Evolutionary conservation across 2,329 filamentous ascomycete species (phyloP).

Genomic region (Thielaviopsis punctulata): DNA sequence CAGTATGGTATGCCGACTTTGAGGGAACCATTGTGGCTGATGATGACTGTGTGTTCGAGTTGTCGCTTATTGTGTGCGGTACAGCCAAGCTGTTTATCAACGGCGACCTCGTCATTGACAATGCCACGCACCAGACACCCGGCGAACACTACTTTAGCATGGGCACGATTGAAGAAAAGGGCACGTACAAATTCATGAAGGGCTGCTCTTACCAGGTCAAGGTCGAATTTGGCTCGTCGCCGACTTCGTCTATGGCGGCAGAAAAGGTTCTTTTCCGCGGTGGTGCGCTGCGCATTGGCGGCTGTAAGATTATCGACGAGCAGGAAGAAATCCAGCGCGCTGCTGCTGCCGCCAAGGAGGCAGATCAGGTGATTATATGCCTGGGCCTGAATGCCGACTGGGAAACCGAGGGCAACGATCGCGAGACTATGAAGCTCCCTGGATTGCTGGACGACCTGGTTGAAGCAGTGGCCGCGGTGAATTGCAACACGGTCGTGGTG

Average conservation of each 20-base stretch:
- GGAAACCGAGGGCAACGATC: conserved; percentile 66
- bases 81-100: conserved; percentile 49
- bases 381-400: conserved; percentile 66
- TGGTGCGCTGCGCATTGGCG: conserved; percentile 46
- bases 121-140: conserved; percentile 42
- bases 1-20: conserved; percentile 42
- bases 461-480: conserved; percentile 43
- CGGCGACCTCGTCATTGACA: conserved; percentile 45
- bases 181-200: conserved; percentile 37
- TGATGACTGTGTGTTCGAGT: conserved; percentile 43
- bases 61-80: conserved; percentile 48
- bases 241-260: conserved; percentile 36
- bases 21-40: conserved; percentile 43
- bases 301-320: conserved; percentile 38
- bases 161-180: conserved; percentile 46
- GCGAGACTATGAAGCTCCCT: conserved; percentile 63
- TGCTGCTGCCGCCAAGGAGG: conserved; percentile 46
- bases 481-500: conserved; percentile 54
- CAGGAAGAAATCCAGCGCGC: conserved; percentile 47
- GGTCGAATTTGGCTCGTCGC: conserved; percentile 42
- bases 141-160: conserved; percentile 49
- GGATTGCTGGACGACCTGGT: conserved; percentile 55
- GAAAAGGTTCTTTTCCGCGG: conserved; percentile 35
- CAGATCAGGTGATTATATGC: conserved; percentile 63
- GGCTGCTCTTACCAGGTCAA: conserved; percentile 41